These are phyloP conservation scores for Gypsophila paniculata DNA, from an alignment of 179 eudicot species.

Conservation along the genomic window DNA sequence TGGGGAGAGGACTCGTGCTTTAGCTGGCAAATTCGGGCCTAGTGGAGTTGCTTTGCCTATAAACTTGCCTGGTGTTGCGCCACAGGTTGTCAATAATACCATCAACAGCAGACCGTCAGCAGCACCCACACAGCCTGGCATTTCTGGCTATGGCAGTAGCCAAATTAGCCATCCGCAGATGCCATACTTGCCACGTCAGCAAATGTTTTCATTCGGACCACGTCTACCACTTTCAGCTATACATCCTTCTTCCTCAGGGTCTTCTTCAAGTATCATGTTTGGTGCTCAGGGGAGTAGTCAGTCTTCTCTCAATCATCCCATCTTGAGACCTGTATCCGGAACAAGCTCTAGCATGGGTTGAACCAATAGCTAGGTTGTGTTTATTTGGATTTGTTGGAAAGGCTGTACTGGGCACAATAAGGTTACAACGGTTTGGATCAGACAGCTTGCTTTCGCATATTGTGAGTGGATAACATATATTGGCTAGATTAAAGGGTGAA, in stretches of 20 bases:
- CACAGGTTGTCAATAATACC: conserved; percentile 38
- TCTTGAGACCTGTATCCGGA: conserved; percentile 58
- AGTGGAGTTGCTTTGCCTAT: conserved; percentile 40
- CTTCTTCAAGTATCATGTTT: conserved; percentile 42
- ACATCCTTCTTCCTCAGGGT: conserved; percentile 53
- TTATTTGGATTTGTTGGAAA: conserved; percentile 5
- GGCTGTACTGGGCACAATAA: not conserved
- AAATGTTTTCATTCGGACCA: conserved; percentile 61
- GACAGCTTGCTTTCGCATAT: not conserved
- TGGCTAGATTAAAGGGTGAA: not conserved
- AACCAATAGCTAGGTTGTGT: conserved; percentile 15
- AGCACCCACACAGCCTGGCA: conserved; percentile 49
- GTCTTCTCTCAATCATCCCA: conserved; percentile 43
- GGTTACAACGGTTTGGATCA: not conserved
- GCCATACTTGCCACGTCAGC: conserved; percentile 56
- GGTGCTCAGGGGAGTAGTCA: conserved; percentile 41
- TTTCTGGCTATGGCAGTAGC: conserved; percentile 50
- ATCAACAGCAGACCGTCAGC: conserved; percentile 48
- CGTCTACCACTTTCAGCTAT: conserved; percentile 70
- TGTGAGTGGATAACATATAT: not conserved
- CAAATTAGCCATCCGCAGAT: conserved; percentile 55
- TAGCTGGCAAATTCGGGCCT: conserved; percentile 52
- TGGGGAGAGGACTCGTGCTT: conserved; percentile 57
- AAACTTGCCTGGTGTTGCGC: conserved; percentile 38
- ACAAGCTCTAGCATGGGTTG: conserved; percentile 57